Percentiles rank a stretch among this genome's conserved stretches.
Conservation (phyloP, 2,329 filamentous ascomycete species). For the Biscogniauxia sp. region DNA sequence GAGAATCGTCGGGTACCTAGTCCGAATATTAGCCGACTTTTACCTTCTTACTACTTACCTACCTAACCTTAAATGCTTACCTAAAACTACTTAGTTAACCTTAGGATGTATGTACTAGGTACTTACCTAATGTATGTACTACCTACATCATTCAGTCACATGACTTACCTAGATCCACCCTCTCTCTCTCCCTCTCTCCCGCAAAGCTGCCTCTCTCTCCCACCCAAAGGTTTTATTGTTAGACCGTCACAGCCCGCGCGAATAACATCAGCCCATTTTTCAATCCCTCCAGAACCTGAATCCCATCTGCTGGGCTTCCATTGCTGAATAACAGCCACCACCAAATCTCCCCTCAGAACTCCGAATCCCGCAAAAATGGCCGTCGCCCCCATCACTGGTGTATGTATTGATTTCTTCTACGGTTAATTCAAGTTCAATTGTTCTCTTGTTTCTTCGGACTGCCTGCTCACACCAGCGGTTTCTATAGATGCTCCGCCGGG, state of each 20-base stretch:
- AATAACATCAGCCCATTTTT: slow-evolving; percentile 17
- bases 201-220: too few relatives aligned
- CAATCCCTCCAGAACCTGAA: slow-evolving; percentile 10
- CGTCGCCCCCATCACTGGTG: slow-evolving; percentile 57
- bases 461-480: slow-evolving; percentile 30
- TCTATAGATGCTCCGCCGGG: slow-evolving; percentile 59
- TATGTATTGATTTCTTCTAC: slow-evolving; percentile 39
- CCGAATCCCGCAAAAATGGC: slow-evolving; percentile 44
- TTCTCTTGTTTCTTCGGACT: slow-evolving; percentile 4
- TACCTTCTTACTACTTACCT: too few relatives aligned
- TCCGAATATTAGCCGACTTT: neutral
- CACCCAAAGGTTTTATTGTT: too few relatives aligned
- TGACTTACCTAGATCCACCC: too few relatives aligned
- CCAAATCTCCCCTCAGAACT: slow-evolving; percentile 7
- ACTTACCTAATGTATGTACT: too few relatives aligned
- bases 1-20: too few relatives aligned
- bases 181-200: too few relatives aligned
- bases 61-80: too few relatives aligned
- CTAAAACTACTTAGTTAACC: too few relatives aligned
- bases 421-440: slow-evolving; percentile 34
- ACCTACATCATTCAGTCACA: too few relatives aligned
- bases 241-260: too few relatives aligned
- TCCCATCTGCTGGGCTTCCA: neutral
- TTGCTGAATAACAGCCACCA: neutral
- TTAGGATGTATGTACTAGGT: too few relatives aligned